Percentiles rank a stretch among this genome's conserved stretches.
phyloP scores from a whole-genome alignment of 1,284 basidiomycete species.

The Thelephora terrestris region DNA sequence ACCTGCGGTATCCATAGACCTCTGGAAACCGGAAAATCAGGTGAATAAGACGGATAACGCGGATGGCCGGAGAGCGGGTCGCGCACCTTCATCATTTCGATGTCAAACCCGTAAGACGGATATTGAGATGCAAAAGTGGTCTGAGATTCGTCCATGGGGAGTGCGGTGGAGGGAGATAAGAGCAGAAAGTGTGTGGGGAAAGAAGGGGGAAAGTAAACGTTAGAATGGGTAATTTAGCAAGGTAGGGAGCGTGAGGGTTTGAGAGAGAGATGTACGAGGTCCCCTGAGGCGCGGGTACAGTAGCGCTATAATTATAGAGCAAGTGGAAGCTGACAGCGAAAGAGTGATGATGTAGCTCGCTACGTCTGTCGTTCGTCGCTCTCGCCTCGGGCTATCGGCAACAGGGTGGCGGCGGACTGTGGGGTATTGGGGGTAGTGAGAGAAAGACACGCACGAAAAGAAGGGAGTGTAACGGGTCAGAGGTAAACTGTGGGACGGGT shows the following conservation, averaged over 20 bases:
- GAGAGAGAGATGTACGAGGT: slow-evolving; percentile 9
- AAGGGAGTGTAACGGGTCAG: slow-evolving; percentile 1
- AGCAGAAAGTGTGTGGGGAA: slow-evolving; percentile 17
- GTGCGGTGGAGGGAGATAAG: slow-evolving; percentile 15
- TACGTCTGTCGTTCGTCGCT: no score
- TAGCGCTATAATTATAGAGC: not conserved
- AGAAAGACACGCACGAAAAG: slow-evolving; percentile 1
- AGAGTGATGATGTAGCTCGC: no score
- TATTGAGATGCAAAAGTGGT: slow-evolving; percentile 59
- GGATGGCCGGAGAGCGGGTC: slow-evolving; percentile 4
- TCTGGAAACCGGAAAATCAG: slow-evolving; percentile 27
- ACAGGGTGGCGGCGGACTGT: no score
- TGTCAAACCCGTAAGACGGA: slow-evolving; percentile 57
- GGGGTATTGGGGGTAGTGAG: not conserved
- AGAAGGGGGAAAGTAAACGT: slow-evolving; percentile 21
- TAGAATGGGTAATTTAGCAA: slow-evolving; percentile 29
- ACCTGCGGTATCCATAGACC: slow-evolving; percentile 69
- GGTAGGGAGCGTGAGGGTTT: slow-evolving; percentile 21
- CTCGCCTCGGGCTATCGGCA: no score
- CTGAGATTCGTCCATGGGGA: slow-evolving; percentile 62
- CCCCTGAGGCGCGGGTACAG: not conserved
- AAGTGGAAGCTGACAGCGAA: no score
- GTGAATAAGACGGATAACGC: slow-evolving; percentile 5
- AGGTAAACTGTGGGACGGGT: not conserved
- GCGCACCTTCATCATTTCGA: slow-evolving; percentile 82